These are phyloP conservation scores for Eimeria sp. DNA, from an alignment of 169 alveolate genomes.

Conservation along the genomic window DNA sequence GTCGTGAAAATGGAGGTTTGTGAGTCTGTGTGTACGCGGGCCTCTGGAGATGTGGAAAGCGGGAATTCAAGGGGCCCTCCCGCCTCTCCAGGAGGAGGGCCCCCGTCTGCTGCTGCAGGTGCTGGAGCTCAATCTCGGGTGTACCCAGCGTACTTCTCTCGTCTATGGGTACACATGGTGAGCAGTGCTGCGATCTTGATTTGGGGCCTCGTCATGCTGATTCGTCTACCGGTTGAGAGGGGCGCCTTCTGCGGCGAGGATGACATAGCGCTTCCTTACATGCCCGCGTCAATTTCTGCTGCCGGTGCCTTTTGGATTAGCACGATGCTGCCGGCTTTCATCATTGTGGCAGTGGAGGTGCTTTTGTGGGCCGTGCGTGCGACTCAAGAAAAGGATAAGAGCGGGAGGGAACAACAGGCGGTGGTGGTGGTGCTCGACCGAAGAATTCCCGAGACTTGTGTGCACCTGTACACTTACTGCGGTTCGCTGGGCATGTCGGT, in stretches of 20 bases:
- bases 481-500: background rate
- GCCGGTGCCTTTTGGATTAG: background rate
- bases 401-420: background rate
- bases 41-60: too few species aligned
- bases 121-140: background rate
- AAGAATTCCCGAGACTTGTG: background rate
- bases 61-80: too few species aligned
- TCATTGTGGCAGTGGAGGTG: background rate
- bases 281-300: background rate
- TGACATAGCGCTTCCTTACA: background rate
- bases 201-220: background rate
- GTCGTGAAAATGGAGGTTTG: too few species aligned
- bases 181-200: background rate
- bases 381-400: background rate
- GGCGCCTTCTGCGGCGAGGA: background rate
- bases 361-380: background rate
- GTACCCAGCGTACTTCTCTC: background rate
- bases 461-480: background rate
- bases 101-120: too few species aligned
- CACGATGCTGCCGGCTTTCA: background rate
- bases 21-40: too few species aligned
- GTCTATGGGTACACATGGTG: background rate
- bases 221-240: background rate
- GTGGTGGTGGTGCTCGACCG: background rate
- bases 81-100: too few species aligned